Evolutionary conservation across 2,329 filamentous ascomycete genomes (phyloP), one percentile per base, ranked within the genome.

Genomic region (Pestalotiopsis sp.): DNA sequence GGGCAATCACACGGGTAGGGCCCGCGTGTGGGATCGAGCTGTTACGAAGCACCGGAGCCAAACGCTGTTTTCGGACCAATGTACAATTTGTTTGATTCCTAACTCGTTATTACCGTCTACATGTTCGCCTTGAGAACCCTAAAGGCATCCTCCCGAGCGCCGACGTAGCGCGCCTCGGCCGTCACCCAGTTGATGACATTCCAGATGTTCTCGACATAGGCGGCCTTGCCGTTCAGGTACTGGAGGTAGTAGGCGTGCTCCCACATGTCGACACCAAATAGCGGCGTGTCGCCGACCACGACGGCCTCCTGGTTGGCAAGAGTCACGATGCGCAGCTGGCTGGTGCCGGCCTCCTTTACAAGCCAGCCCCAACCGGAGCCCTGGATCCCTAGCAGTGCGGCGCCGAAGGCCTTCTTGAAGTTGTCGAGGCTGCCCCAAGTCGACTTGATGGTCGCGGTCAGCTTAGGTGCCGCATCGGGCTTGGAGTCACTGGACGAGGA

Each of bases 331-430:
- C 89, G 86, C 71, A 97, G 78, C 66, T 84, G 85, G 57, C 88
- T 89, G 1, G 82, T 86, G 2, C 80, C 80, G 2, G 83, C 82
- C 64, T 91, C 86, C 76, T 89, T 89, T 66, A 96, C 88, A 6
- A 97, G 83, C 94, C 94, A 97, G 0, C 92, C 93, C 94, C 94
- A 97, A 3, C 94, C 94, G 72, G 91, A 94, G 0, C 94, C 94
- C 79, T 95, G 92, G 44, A 97, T 87, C 0, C 86, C 88, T 0
- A 95, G 81, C 2, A 96, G 83, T 0, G 87, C 84, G 17, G 87
- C 81, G 4, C 85, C 85, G 78, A 97, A 94, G 0, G 86, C 86
- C 26, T 88, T 84, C 68, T 88, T 85, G 80, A 95, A 94, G 22
- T 77, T 78, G 39, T 89, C 84, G 30, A 94, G 78, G 68, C 86